These are phyloP conservation scores for Candida buenavistaensis DNA, from an alignment of 1,139 yeast genomes.

Conservation along the genomic window DNA sequence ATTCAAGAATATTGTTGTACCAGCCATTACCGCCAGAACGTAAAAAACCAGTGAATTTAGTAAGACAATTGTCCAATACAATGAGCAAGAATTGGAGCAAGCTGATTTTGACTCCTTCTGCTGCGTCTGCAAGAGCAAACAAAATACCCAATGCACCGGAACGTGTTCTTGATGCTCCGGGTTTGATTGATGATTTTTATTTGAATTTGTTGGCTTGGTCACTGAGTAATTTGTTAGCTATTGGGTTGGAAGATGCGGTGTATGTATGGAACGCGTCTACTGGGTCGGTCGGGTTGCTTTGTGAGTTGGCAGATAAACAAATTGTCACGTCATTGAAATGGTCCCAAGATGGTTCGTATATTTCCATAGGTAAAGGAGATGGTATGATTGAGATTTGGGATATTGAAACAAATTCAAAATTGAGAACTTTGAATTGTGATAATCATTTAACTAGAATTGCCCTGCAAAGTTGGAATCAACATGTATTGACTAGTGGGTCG, in stretches of 20 bases:
- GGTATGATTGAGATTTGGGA: constrained; percentile 95
- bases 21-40: constrained; percentile 86
- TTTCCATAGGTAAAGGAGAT: constrained; percentile 81
- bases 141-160: constrained; percentile 89
- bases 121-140: constrained; percentile 57
- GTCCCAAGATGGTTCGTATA: constrained; percentile 89
- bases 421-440: constrained; percentile 75
- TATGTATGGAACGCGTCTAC: constrained; percentile 92
- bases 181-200: constrained; percentile 89
- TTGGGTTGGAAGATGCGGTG: constrained; percentile 81
- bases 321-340: constrained; percentile 77
- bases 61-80: constrained; percentile 24
- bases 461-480: constrained; percentile 83
- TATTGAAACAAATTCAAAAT: constrained; percentile 68
- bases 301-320: constrained; percentile 55
- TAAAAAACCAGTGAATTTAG: constrained; percentile 54
- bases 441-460: constrained; percentile 71
- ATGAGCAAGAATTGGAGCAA: constrained; percentile 16
- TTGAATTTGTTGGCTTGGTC: constrained; percentile 91
- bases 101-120: constrained; percentile 40
- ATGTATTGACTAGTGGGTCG: constrained; percentile 78
- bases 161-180: constrained; percentile 95
- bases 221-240: constrained; percentile 74
- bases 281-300: constrained; percentile 73
- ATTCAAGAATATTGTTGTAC: constrained; percentile 81